A percentile compares a stretch with the other conserved stretches of the same genome.
Evolutionary conservation across 495 filamentous ascomycete genomes (phyloP).

Genomic region (Daldinia childiae): DNA sequence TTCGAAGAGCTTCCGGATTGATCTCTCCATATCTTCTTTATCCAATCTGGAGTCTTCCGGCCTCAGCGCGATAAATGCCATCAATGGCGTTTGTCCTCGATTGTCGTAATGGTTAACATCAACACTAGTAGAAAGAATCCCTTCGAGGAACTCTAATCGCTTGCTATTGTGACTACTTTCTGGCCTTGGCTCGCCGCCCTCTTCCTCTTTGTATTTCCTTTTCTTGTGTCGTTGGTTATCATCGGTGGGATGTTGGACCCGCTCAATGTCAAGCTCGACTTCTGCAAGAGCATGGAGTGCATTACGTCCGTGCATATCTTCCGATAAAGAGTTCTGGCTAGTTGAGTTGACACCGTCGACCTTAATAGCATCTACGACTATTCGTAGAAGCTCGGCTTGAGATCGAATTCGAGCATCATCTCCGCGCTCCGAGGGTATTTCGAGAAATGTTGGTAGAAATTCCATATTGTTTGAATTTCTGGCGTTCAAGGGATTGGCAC

Average conservation of each 20-base stretch:
- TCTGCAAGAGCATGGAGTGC: constrained; percentile 62
- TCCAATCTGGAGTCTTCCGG: constrained; percentile 48
- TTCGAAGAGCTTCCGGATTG: constrained; percentile 47
- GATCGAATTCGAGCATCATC: constrained; percentile 32
- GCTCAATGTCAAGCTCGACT: constrained; percentile 40
- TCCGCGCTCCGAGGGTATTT: constrained; percentile 17
- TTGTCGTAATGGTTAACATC: constrained; percentile 58
- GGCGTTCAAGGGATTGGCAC: constrained; percentile 15
- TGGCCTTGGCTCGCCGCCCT: constrained; percentile 24
- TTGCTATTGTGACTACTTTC: neutral
- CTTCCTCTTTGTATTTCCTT: constrained; percentile 42
- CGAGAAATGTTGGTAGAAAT: constrained; percentile 1
- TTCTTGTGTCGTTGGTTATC: constrained; percentile 33
- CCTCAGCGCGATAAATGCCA: constrained; percentile 57
- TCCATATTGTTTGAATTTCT: constrained; percentile 2
- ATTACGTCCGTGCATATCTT: constrained; percentile 58
- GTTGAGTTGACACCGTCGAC: constrained; percentile 42
- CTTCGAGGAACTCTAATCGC: constrained; percentile 47
- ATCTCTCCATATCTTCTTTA: constrained; percentile 52
- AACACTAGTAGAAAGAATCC: constrained; percentile 48
- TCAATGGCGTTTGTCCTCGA: constrained; percentile 54
- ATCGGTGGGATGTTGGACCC: constrained; percentile 12
- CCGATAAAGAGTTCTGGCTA: constrained; percentile 42
- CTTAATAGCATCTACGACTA: constrained; percentile 40
- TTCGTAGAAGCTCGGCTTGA: constrained; percentile 49